phyloP scores from a whole-genome alignment of 306 rosid genomes.

The Cyamopsis tetragonoloba region DNA sequence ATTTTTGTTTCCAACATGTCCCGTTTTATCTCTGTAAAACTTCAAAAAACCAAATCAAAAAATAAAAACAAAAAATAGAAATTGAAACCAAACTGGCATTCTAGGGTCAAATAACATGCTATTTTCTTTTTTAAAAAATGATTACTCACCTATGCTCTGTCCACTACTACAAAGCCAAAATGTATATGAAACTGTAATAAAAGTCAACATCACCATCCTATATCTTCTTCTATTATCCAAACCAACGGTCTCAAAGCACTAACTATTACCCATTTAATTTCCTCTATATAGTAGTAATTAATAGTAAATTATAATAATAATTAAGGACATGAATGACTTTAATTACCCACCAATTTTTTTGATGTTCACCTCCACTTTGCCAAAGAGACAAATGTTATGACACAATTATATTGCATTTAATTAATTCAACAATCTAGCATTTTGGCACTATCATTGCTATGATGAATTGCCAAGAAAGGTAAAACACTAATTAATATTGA shows the following conservation, averaged over 20 bases:
- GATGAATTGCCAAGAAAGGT: background rate
- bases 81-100: no score
- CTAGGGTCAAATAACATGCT: background rate
- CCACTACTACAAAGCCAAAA: constrained; percentile 11
- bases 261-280: background rate
- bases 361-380: constrained; percentile 20
- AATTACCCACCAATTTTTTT: background rate
- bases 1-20: no score
- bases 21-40: no score
- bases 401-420: background rate
- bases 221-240: background rate
- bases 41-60: no score
- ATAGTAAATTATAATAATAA: background rate
- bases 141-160: background rate
- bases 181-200: background rate
- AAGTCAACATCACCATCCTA: constrained; percentile 25
- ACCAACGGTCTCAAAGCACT: constrained; percentile 4
- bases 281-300: no score
- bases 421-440: background rate
- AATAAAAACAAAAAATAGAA: no score
- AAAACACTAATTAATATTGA: background rate
- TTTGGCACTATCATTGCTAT: background rate
- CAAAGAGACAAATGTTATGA: background rate
- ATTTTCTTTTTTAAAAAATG: background rate
- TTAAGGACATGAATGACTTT: background rate